Percentiles rank a stretch among this genome's conserved stretches.
phyloP scores from a whole-genome alignment of 306 rosid species.

The Quercus ilex region DNA sequence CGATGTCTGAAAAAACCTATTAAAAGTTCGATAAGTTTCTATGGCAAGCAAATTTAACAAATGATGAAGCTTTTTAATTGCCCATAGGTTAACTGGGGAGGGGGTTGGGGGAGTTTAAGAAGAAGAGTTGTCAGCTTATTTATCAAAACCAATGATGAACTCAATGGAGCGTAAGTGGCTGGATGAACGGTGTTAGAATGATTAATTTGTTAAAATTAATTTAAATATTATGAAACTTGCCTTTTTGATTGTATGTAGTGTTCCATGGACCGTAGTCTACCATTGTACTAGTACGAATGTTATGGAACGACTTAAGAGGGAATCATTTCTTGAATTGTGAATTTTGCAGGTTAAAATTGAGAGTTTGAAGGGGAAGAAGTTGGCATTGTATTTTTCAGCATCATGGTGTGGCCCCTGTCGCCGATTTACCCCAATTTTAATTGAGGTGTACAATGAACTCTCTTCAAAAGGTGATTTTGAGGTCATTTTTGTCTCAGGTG shows the following conservation, averaged over 20 bases:
- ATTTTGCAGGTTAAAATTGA: slow-evolving; percentile 42
- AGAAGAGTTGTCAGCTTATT: not conserved
- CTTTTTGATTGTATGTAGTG: not conserved
- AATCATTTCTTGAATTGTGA: slow-evolving; percentile 12
- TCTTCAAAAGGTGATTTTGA: too few relatives aligned
- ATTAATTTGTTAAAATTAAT: not conserved
- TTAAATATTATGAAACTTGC: too few relatives aligned
- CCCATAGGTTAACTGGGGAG: not conserved
- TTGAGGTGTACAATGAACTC: slow-evolving; percentile 33
- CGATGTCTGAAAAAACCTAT: not conserved
- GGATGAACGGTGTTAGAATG: not conserved
- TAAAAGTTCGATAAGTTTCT: not conserved
- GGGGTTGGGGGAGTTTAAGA: not conserved
- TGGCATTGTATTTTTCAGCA: slow-evolving; percentile 51
- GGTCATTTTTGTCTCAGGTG: too few relatives aligned
- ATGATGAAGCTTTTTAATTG: not conserved
- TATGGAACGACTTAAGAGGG: not conserved
- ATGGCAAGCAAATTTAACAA: not conserved
- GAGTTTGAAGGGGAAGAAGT: slow-evolving; percentile 25
- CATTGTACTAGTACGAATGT: not conserved
- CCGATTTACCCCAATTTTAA: slow-evolving; percentile 42
- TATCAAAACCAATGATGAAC: not conserved
- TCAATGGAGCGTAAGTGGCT: not conserved
- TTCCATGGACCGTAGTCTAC: not conserved
- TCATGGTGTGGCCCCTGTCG: slow-evolving; percentile 55